Evolutionary conservation across 164 flowering plant species (phyloP), one percentile per base, ranked within the genome.

Genomic region (Hamamelis virginiana): DNA sequence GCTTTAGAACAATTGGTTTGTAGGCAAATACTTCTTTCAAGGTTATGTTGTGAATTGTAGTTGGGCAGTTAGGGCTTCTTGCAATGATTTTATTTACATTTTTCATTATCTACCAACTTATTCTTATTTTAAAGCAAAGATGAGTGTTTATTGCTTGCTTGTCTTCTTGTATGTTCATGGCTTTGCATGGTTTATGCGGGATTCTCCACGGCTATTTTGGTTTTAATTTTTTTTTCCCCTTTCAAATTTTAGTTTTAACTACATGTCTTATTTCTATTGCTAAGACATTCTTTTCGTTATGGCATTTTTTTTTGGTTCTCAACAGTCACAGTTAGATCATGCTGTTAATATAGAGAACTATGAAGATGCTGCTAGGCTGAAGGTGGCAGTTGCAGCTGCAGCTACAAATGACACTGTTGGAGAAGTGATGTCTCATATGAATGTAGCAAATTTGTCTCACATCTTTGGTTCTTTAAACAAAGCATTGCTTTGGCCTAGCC

Each of bases 331-430:
- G 65, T 79, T 96, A 65, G 73, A 77, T 18, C 73, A 77, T 69
- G 97, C 97, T 59, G 77, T 93, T 46, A 25, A 63, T 53, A 81
- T 63, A 67, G 99, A 96, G 75, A 92, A 91, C 69, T 96, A 82
- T 73, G 84, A 77, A 67, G 90, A 88, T 53, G 98, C 99, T 73
- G 95, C 98, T 16, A 89, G 84, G 84, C 79, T 93, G 51, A 96
- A 96, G 83, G 97, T 91, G 43, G 98, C 97, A 43, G 85, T 96
- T 74, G 98, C 98, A 64, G 97, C 98, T 68, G 86, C 89, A 25
- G 81, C 97, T 58, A 76, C 85, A 53, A 86, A 83, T 65, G 98
- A 96, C 68, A 70, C 82, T 62, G 96, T 96, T 73, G 97, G 98
- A 63, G 80, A 75, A 82, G 97, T 86, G 78, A 87, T 89, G 67